Base-by-base conservation (phyloP, 768 basidiomycete genomes). In the Tremella yokohamensis region DNA sequence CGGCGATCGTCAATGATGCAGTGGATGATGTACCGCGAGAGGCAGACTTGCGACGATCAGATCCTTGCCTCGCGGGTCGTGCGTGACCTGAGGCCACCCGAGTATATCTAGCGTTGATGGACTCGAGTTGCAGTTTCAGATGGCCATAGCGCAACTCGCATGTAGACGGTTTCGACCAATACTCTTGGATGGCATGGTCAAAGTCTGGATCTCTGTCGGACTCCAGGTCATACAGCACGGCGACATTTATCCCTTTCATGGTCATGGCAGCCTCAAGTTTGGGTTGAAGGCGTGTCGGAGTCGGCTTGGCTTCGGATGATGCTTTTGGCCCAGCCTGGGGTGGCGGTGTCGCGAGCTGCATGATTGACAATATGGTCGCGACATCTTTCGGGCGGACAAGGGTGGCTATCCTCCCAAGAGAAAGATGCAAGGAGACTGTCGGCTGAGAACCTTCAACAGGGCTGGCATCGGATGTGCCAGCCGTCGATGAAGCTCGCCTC, bases 401-500 rank as follows among this genome's bases (percentile, higher is more conserved):
- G 16, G 50, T 49, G 16, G 60, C 52, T 2, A 65, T 40, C 1
- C 57, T 52, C 2, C 63, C 63, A 8, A 57, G 8, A 0, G 38
- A 11, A 8, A 61, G 11, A 4, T 55, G 40, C 8, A 65, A 8
- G 12, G 54, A 52, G 24, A 56, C 25, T 16, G 40, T 22, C 24
- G 59, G 56, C 8, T 24, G n/a, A 11, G 61, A 11, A 18, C 51
- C 8, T 22, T 34, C 20, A 12, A 29, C 9, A 3, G 40, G 7
- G 18, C 4, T 26, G n/a, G 34, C 51, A 18, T n/a, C 38, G n/a
- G 26, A 2, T 16, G 34, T 8, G 18, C 34, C 26, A 52, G 51
- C 2, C 40, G 24, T 34, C 18, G 9, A 25, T 13, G 22, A 58
- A 50, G 61, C 60, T 40, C 78, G 73, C 44, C 83, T 82, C 0